A percentile compares a stretch with the other conserved stretches of the same genome.
These are phyloP conservation scores for Daldinia caldariorum DNA, from an alignment of 495 filamentous ascomycete species.

Conservation along the genomic window DNA sequence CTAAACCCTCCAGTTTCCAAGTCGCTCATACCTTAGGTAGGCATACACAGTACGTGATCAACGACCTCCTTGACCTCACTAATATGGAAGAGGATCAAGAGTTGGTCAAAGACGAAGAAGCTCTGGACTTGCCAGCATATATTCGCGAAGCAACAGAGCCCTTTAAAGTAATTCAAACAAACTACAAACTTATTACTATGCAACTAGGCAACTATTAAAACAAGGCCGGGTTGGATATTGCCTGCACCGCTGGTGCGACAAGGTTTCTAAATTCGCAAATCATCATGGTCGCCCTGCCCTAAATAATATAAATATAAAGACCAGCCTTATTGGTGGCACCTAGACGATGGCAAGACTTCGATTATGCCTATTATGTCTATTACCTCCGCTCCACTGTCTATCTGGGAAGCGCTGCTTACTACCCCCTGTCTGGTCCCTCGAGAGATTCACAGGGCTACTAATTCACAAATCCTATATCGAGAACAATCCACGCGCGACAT, in stretches of 20 bases:
- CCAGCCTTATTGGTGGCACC: no score
- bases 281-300: slow-evolving; percentile 23
- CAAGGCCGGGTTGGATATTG: no score
- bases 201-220: no score
- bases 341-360: no score
- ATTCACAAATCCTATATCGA: no score
- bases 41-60: slow-evolving; percentile 98
- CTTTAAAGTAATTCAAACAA: slow-evolving; percentile 72
- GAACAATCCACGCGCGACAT: slow-evolving; percentile 11
- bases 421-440: no score
- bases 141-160: slow-evolving; percentile 79
- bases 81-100: slow-evolving; percentile 85
- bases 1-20: slow-evolving; percentile 75
- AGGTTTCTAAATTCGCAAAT: slow-evolving; percentile 30
- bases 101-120: slow-evolving; percentile 82
- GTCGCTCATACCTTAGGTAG: slow-evolving; percentile 86
- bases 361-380: slow-evolving; percentile 21
- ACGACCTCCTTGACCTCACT: slow-evolving; percentile 91
- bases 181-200: no score
- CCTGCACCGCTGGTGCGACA: slow-evolving; percentile 24
- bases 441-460: no score
- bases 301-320: slow-evolving; percentile 36
- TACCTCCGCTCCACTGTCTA: background rate
- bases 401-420: no score
- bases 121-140: slow-evolving; percentile 76